Percentiles rank a stretch among this genome's conserved stretches.
These are phyloP conservation scores for Tilletia caries DNA, from an alignment of 1,284 basidiomycete genomes.

Conservation along the genomic window DNA sequence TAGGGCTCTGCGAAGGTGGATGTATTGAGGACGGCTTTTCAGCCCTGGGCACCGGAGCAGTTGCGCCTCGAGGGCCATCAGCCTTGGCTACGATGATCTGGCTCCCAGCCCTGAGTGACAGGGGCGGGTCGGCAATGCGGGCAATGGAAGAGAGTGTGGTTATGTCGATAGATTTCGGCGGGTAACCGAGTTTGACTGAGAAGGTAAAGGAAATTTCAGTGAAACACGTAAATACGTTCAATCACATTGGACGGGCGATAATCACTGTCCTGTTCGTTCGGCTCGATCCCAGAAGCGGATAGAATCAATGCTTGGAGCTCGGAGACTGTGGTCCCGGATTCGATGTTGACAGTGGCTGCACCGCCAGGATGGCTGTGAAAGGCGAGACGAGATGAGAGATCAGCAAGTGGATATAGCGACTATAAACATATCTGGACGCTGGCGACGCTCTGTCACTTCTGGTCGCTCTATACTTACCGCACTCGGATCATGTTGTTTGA, in stretches of 20 bases:
- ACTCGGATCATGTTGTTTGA: background rate
- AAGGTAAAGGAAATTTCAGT: background rate
- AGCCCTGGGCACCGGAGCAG: background rate
- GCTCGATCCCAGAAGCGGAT: background rate
- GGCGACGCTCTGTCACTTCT: too few species aligned
- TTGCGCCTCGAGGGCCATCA: background rate
- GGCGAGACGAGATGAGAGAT: background rate
- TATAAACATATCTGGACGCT: too few species aligned
- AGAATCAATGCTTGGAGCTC: background rate
- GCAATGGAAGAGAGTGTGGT: background rate
- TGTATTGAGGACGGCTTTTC: background rate
- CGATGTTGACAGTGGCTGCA: constrained; percentile 1
- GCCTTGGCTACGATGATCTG: background rate
- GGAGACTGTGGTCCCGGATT: background rate
- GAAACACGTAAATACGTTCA: background rate
- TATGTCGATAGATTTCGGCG: constrained; percentile 1
- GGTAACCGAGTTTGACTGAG: constrained; percentile 5
- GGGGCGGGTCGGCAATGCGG: background rate
- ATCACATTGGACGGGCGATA: background rate
- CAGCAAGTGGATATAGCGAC: background rate
- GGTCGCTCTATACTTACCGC: background rate
- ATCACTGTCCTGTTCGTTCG: background rate
- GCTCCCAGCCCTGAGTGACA: background rate
- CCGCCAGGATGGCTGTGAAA: constrained; percentile 2
- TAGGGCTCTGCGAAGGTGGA: too few species aligned